These are phyloP conservation scores for Clitopilus passeckerianus DNA, from an alignment of 768 basidiomycete species.

Conservation along the genomic window DNA sequence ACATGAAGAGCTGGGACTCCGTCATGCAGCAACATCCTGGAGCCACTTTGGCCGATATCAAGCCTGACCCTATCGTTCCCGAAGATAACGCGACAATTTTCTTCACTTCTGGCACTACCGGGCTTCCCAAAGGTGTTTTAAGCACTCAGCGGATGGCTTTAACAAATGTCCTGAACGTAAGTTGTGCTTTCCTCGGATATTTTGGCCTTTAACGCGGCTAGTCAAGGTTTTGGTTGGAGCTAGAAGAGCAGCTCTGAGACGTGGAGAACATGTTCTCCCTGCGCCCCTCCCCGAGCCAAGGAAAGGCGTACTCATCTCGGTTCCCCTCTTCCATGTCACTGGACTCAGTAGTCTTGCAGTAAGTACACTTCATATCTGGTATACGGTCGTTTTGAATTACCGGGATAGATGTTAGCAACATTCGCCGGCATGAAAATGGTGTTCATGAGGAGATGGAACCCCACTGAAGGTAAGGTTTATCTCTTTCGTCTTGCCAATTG, in stretches of 20 bases:
- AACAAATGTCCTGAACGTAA: constrained; percentile 42
- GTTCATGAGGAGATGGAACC: constrained; percentile 47
- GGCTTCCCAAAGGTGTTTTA: constrained; percentile 42
- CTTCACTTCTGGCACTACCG: constrained; percentile 45
- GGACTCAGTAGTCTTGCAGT: constrained; percentile 23
- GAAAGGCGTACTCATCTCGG: constrained; percentile 40
- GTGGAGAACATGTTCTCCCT: constrained; percentile 29
- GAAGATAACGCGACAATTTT: constrained; percentile 49
- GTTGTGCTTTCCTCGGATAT: constrained; percentile 2
- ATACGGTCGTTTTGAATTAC: neutral
- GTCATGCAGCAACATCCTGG: constrained; percentile 27
- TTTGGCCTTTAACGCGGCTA: neutral
- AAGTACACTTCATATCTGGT: neutral
- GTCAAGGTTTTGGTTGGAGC: constrained; percentile 26
- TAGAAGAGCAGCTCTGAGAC: constrained; percentile 29
- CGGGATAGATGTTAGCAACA: constrained; percentile 33
- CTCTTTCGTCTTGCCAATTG: neutral
- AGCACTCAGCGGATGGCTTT: constrained; percentile 46
- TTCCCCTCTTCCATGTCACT: constrained; percentile 59
- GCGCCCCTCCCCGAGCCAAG: constrained; percentile 28
- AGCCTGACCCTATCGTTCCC: constrained; percentile 27
- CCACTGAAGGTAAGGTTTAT: constrained; percentile 32
- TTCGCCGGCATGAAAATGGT: constrained; percentile 39
- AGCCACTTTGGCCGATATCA: constrained; percentile 21
- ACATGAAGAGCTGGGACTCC: constrained; percentile 33